These are phyloP conservation scores for Zygoascus bituminiphila DNA, from an alignment of 805 yeast genomes.

Conservation along the genomic window DNA sequence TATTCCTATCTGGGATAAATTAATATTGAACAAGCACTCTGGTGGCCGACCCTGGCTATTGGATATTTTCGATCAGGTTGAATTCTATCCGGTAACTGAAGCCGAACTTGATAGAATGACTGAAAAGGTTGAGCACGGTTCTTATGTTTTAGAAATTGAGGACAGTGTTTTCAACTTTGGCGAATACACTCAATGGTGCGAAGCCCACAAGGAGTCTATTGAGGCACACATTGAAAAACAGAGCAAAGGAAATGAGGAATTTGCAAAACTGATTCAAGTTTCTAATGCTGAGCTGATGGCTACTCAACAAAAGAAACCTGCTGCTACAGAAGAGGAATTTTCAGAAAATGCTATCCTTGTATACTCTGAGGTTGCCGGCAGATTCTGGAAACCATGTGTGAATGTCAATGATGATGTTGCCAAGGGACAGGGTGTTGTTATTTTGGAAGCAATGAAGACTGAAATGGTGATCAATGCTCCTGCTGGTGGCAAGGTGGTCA, in stretches of 20 bases:
- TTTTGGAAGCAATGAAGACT: conserved; percentile 97
- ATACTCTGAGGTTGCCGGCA: conserved; percentile 92
- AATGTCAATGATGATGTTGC: conserved; percentile 66
- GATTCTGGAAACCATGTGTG: conserved; percentile 88
- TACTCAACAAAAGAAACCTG: conserved; percentile 38
- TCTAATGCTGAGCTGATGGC: conserved; percentile 67
- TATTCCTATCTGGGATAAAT: conserved; percentile 95
- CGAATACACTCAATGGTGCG: conserved; percentile 70
- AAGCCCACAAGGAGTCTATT: conserved; percentile 63
- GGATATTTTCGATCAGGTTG: conserved; percentile 88
- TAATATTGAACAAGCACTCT: conserved; percentile 61
- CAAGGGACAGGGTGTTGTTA: conserved; percentile 71
- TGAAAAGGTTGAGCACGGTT: conserved; percentile 73
- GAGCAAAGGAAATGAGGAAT: conserved; percentile 80
- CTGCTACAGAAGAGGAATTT: conserved; percentile 44
- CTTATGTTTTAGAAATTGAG: conserved; percentile 62
- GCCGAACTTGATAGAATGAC: conserved; percentile 64
- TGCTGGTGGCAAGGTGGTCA: conserved; percentile 26
- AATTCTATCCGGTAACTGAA: conserved; percentile 87
- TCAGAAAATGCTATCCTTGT: conserved; percentile 76
- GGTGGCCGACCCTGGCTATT: conserved; percentile 76
- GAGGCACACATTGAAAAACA: conserved; percentile 54
- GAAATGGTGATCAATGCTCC: conserved; percentile 86
- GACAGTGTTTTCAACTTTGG: conserved; percentile 78
- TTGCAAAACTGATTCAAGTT: conserved; percentile 71